Conservation (phyloP, 73 alveolate species). For the Stentor coeruleus region DNA sequence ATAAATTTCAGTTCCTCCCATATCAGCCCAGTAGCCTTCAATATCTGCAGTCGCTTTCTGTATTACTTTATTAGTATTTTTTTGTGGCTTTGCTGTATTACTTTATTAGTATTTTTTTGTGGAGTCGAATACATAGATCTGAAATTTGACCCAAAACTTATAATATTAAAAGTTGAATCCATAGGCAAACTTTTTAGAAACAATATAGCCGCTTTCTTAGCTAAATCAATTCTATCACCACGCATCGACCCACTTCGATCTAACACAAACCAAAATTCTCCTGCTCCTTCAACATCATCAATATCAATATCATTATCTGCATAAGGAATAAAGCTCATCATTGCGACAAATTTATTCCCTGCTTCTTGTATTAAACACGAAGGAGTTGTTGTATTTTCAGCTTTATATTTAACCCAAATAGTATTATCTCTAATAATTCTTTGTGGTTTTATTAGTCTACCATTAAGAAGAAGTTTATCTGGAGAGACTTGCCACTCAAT, state of each 20-base stretch:
- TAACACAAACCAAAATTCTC: slow-evolving; percentile 64
- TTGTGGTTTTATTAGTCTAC: not conserved
- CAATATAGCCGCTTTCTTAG: slow-evolving; percentile 63
- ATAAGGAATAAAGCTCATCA: slow-evolving; percentile 21
- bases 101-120: slow-evolving; percentile 44
- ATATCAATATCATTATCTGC: not conserved
- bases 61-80: slow-evolving; percentile 39
- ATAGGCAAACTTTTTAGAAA: slow-evolving; percentile 69
- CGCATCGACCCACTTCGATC: slow-evolving; percentile 89
- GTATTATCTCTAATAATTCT: not conserved
- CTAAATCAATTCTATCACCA: slow-evolving; percentile 59
- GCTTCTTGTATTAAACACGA: not conserved
- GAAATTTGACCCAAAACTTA: slow-evolving; percentile 61
- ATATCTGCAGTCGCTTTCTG: too few relatives aligned
- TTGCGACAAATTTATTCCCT: not conserved
- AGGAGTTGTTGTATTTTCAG: not conserved
- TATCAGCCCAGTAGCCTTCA: too few relatives aligned
- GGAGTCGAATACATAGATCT: slow-evolving; percentile 46
- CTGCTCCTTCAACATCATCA: slow-evolving; percentile 25
- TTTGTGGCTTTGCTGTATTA: slow-evolving; percentile 37
- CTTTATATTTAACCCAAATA: not conserved
- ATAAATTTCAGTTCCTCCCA: slow-evolving; percentile 91
- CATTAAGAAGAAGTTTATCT: not conserved
- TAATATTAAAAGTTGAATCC: slow-evolving; percentile 59
- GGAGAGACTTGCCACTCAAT: slow-evolving; percentile 7